phyloP scores from a whole-genome alignment of 164 flowering plant genomes.

The Kalanchoe fedtschenkoi region DNA sequence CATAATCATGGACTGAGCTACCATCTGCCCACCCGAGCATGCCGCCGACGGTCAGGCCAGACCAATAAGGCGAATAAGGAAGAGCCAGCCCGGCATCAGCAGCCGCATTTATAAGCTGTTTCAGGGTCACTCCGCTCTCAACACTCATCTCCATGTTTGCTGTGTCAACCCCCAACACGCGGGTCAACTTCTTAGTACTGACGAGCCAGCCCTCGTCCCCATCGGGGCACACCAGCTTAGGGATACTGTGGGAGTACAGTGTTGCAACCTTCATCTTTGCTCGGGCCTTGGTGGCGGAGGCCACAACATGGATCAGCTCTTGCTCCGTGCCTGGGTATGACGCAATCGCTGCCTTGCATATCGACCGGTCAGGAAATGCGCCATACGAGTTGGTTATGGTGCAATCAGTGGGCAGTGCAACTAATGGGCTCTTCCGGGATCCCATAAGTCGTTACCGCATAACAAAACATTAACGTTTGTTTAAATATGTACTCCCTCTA shows the following conservation, averaged over 20 bases:
- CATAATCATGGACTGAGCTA: conserved; percentile 52
- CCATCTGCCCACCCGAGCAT: conserved; percentile 50
- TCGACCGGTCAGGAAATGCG: conserved; percentile 48
- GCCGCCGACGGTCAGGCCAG: conserved; percentile 71
- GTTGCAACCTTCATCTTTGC: conserved; percentile 56
- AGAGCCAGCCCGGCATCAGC: conserved; percentile 46
- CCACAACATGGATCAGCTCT: no score
- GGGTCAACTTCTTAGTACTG: no score
- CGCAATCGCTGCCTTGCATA: conserved; percentile 34
- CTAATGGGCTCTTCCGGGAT: conserved; percentile 54
- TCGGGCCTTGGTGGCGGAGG: conserved; percentile 25
- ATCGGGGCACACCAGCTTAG: no score
- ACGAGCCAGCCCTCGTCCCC: no score
- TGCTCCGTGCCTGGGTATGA: conserved; percentile 43
- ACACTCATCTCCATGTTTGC: conserved; percentile 29
- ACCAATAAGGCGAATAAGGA: conserved; percentile 68
- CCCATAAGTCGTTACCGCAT: no score
- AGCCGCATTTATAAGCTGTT: conserved; percentile 38
- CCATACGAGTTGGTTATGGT: conserved; percentile 63
- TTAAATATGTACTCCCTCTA: no score
- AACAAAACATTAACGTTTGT: no score
- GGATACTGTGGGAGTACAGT: conserved; percentile 45
- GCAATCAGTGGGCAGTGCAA: conserved; percentile 42
- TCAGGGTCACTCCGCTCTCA: conserved; percentile 48
- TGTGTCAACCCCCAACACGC: conserved; percentile 17